These are phyloP conservation scores for Oenanthe javanica DNA, from an alignment of 140 eudicot species.

Conservation along the genomic window DNA sequence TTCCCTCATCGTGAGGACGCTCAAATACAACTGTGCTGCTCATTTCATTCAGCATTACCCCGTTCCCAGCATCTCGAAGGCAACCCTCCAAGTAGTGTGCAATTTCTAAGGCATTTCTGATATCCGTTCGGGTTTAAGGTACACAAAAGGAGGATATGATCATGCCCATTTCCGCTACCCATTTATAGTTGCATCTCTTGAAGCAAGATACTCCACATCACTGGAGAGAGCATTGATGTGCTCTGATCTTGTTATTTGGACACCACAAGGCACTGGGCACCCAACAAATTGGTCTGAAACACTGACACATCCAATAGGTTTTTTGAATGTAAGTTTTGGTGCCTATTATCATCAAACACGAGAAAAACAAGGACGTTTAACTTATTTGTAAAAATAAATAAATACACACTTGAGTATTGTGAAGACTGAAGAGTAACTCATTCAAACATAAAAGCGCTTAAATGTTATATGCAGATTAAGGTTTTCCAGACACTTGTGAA, in stretches of 20 bases:
- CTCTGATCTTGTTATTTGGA: constrained; percentile 51
- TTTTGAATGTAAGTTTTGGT: constrained; percentile 60
- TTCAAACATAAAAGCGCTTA: neutral
- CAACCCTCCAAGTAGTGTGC: neutral
- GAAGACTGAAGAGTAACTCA: neutral
- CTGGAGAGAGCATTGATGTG: constrained; percentile 42
- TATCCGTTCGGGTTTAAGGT: neutral
- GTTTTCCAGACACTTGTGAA: neutral
- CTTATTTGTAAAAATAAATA: neutral
- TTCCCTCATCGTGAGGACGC: neutral
- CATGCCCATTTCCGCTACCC: constrained; percentile 4
- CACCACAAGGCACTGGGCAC: constrained; percentile 62
- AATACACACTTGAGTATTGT: neutral
- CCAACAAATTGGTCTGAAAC: constrained; percentile 48
- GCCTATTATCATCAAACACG: constrained; percentile 33
- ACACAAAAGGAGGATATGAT: neutral
- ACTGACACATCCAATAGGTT: constrained; percentile 72
- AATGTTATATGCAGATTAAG: neutral
- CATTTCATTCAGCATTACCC: neutral
- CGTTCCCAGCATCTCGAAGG: neutral
- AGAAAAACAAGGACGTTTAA: neutral
- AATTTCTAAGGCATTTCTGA: neutral
- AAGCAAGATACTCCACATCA: neutral
- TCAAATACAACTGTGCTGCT: neutral
- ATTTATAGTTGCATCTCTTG: neutral